Evolutionary conservation across 2,329 filamentous ascomycete species (phyloP), one percentile per base, ranked within the genome.

Genomic region (Sporothrix globosa): DNA sequence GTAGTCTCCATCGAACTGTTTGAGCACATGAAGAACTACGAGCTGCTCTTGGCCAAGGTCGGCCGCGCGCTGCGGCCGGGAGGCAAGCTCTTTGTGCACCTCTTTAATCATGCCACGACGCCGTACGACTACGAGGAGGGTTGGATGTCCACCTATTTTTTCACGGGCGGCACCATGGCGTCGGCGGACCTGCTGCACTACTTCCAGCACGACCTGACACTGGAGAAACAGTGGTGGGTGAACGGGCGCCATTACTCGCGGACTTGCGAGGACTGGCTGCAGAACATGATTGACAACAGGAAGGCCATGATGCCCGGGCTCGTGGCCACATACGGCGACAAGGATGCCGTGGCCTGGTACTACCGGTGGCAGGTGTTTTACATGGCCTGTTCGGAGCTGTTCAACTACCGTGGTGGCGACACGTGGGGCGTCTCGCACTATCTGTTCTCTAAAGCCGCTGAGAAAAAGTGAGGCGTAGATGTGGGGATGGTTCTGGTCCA

Each of bases 1-100:
- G 87, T 91, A 1, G 81, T 92, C 19, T 89, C 87, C 9, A 89
- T 92, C 72, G 90, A 86, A 83, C 82, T 92, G 14, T 91, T 92
- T 76, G 90, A 92, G 77, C 90, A 92, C 78, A 91, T 92, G 89
- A 92, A 92, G 78, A 92, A 92, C 78, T 91, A 92, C 78, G 85
- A 89, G 73, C 80, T 87, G 14, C 83, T 92, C 30, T 86, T 92
- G 80, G 83, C 84, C 56, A 92, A 92, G 78, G 80, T 91, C 19
- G 76, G 83, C 3, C 81, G 83, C 41, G 83, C 88, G 2, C 80
- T 92, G 69, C 88, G 86, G 74, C 85, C 87, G 0, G 82, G 83
- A 1, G 90, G 90, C 4, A 90, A 91, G 79, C 81, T 91, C 17
- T 91, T 92, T 75, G 86, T 91, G 70, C 90, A 92, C 74, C 86